Evolutionary conservation across 805 yeast genomes (phyloP).

Genomic region (Saccharomyces eubayanus): DNA sequence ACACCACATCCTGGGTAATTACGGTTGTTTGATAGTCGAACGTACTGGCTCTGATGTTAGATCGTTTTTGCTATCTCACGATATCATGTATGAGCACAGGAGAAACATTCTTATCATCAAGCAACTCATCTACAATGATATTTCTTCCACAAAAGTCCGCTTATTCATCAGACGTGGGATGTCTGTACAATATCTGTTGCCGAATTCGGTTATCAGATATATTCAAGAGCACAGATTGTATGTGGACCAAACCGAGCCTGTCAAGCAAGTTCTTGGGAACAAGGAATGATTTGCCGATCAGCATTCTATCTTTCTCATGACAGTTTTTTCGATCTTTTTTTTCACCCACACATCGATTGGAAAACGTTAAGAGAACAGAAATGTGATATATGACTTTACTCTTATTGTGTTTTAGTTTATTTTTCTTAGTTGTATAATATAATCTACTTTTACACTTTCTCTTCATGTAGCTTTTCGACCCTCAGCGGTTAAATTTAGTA

Average conservation of each 20-base stretch:
- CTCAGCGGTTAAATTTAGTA: background rate
- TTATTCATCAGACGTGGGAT: slow-evolving; percentile 87
- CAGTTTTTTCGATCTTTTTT: background rate
- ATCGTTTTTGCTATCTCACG: slow-evolving; percentile 83
- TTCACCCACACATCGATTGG: background rate
- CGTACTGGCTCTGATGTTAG: slow-evolving; percentile 95
- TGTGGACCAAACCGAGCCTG: slow-evolving; percentile 83
- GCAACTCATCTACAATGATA: slow-evolving; percentile 93
- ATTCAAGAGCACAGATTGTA: slow-evolving; percentile 88
- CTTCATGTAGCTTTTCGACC: background rate
- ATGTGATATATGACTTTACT: background rate
- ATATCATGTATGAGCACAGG: slow-evolving; percentile 94
- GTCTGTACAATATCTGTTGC: slow-evolving; percentile 91
- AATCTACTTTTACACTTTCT: background rate
- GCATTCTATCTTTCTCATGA: background rate
- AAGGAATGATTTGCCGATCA: slow-evolving; percentile 22
- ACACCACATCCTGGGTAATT: slow-evolving; percentile 89
- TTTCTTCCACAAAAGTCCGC: slow-evolving; percentile 88
- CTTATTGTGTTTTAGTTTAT: background rate
- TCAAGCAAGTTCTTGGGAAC: slow-evolving; percentile 65
- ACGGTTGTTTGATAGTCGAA: slow-evolving; percentile 94
- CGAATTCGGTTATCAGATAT: slow-evolving; percentile 89
- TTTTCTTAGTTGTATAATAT: background rate
- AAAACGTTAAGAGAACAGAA: background rate
- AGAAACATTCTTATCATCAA: slow-evolving; percentile 89